These are phyloP conservation scores for Euptelea pleiosperma DNA, from an alignment of 164 flowering plant genomes.

Conservation along the genomic window DNA sequence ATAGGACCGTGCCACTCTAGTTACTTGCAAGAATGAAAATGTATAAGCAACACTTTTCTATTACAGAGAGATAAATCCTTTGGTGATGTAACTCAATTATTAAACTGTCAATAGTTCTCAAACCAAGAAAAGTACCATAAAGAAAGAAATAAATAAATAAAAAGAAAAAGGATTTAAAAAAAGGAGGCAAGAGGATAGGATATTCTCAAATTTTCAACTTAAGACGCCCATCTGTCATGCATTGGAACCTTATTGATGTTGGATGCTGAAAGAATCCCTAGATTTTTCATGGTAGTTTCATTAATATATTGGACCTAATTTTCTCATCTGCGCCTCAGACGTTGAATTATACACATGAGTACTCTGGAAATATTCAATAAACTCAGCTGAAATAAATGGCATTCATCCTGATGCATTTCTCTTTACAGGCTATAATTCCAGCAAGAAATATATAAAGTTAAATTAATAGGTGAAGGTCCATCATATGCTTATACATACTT, in stretches of 20 bases:
- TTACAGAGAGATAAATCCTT: too few species aligned
- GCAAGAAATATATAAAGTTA: neutral
- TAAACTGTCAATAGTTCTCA: too few species aligned
- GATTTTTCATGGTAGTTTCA: neutral
- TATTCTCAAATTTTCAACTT: neutral
- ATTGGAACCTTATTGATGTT: too few species aligned
- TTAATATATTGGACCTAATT: neutral
- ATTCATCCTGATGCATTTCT: neutral
- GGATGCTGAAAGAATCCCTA: neutral
- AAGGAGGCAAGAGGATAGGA: too few species aligned
- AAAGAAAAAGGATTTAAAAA: too few species aligned
- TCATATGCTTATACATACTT: conserved; percentile 2
- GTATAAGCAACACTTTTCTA: too few species aligned
- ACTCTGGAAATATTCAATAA: neutral
- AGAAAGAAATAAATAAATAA: too few species aligned
- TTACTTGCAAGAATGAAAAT: too few species aligned
- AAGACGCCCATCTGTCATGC: too few species aligned
- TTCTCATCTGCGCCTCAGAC: neutral
- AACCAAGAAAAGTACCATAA: too few species aligned
- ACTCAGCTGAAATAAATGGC: neutral
- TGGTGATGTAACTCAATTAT: too few species aligned
- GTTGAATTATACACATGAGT: neutral
- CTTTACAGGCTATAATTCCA: neutral
- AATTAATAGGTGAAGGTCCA: neutral
- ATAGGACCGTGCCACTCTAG: too few species aligned